Conservation (phyloP, 2,329 filamentous ascomycete genomes). For the Fusarium devonianum region DNA sequence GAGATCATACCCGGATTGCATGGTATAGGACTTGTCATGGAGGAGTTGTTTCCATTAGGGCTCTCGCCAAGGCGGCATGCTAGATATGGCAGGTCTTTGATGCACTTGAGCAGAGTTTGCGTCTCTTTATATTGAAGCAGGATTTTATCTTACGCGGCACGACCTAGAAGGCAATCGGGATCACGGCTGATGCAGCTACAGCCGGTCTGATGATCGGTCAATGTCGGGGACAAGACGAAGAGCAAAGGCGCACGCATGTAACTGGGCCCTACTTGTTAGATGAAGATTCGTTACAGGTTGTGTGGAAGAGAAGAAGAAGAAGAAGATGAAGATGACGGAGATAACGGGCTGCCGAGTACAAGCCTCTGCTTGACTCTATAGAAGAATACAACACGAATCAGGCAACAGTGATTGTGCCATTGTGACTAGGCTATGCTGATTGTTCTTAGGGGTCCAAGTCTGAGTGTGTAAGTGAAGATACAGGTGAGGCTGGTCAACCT, state of each 20-base stretch:
- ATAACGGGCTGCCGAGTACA: conserved; percentile 22
- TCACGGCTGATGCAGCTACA: conserved; percentile 3
- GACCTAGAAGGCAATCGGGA: conserved; percentile 6
- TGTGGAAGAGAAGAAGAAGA: no score
- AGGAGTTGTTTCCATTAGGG: conserved; percentile 35
- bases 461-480: no score
- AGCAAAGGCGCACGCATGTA: conserved; percentile 20
- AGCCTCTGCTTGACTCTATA: conserved; percentile 32
- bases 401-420: background rate
- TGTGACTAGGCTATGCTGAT: no score
- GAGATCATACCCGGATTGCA: conserved; percentile 42
- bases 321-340: no score
- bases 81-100: conserved; percentile 19
- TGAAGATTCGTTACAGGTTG: conserved; percentile 25
- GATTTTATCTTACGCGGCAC: conserved; percentile 8
- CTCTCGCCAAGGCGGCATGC: conserved; percentile 24
- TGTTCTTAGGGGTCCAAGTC: no score
- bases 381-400: conserved; percentile 37
- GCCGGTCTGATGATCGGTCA: conserved; percentile 2
- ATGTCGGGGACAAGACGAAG: conserved; percentile 9
- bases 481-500: no score
- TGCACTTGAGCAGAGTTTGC: conserved; percentile 26
- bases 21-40: conserved; percentile 39
- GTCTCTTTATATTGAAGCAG: conserved; percentile 20
- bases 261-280: conserved; percentile 31